phyloP scores from a whole-genome alignment of 2,329 filamentous ascomycete genomes.

The Colletotrichum incanum region DNA sequence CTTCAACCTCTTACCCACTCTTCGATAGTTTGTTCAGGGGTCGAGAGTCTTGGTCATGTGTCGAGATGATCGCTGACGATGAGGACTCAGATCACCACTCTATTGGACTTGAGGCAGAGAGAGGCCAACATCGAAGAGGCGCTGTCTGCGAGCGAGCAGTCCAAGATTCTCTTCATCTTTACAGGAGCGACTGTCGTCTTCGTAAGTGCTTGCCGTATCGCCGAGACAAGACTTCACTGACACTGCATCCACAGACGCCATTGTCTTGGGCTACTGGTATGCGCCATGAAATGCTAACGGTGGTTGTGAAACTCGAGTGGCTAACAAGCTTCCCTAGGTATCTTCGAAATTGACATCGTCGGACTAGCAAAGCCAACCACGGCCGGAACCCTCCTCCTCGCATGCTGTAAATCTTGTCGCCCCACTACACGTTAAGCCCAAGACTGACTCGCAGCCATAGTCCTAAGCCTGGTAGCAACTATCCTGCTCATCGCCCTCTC shows the following conservation, averaged over 20 bases:
- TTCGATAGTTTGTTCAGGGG: no score
- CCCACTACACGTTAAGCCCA: fast-evolving
- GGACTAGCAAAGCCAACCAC: conserved; percentile 24
- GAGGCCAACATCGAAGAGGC: conserved; percentile 45
- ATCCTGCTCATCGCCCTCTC: conserved; percentile 39
- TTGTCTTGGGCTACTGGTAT: conserved; percentile 38
- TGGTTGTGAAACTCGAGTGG: background rate
- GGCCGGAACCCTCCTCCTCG: conserved; percentile 18
- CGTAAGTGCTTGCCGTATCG: background rate
- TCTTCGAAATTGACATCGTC: conserved; percentile 39
- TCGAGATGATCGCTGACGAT: background rate
- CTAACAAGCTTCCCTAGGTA: conserved; percentile 2
- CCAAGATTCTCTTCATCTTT: conserved; percentile 45
- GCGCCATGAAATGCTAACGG: background rate
- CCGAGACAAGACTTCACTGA: background rate
- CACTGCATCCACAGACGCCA: conserved; percentile 7
- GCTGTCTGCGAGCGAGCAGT: conserved; percentile 44
- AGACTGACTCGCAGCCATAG: conserved; percentile 11
- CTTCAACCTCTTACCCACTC: background rate
- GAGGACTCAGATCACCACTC: conserved; percentile 34
- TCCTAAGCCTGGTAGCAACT: conserved; percentile 40
- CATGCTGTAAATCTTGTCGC: conserved; percentile 28
- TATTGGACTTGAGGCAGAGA: conserved; percentile 42
- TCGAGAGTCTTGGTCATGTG: background rate
- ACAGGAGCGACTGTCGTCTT: conserved; percentile 41